Evolutionary conservation across 1,139 yeast species (phyloP), one percentile per base, ranked within the genome.

Genomic region (Pichia sp.): DNA sequence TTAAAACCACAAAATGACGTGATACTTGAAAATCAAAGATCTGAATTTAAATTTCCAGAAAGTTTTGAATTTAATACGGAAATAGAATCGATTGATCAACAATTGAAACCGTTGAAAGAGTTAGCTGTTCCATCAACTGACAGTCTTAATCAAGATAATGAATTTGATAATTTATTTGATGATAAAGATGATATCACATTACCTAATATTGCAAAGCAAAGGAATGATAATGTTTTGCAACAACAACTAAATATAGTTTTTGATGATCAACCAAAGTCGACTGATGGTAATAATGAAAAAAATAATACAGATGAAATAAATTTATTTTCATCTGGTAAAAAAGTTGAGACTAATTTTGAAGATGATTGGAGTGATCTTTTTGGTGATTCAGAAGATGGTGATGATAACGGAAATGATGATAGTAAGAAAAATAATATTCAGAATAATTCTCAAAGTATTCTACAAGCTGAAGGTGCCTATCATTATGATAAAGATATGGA

Each of bases 401-500:
- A 30, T 12, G 31, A n/a, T 12, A 31, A 37, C 25, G 37, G 27
- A 4, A 27, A 35, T 29, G 16, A 26, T 12, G 45, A 20, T n/a
- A 28, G 28, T 28, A 51, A 41, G 10, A 51, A 54, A 30, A 46
- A n/a, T n/a, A n/a, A n/a, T n/a, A n/a, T n/a, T n/a, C n/a, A n/a
- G n/a, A n/a, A n/a, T n/a, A n/a, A n/a, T n/a, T n/a, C n/a, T n/a
- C n/a, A n/a, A n/a, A n/a, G n/a, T n/a, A n/a, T n/a, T n/a, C n/a
- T n/a, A n/a, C n/a, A n/a, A n/a, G n/a, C n/a, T n/a, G n/a, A n/a
- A n/a, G 39, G 11, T 16, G 30, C 12, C 16, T 42, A 35, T 30
- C 51, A 50, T 23, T 51, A 44, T 51, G 73, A 71, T 37, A 76
- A 72, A 40, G 64, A 36, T 71, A 71, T 56, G 74, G 78, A 60